Conservation (phyloP, 2,329 filamentous ascomycete genomes). For the Pseudonectria foliicola region DNA sequence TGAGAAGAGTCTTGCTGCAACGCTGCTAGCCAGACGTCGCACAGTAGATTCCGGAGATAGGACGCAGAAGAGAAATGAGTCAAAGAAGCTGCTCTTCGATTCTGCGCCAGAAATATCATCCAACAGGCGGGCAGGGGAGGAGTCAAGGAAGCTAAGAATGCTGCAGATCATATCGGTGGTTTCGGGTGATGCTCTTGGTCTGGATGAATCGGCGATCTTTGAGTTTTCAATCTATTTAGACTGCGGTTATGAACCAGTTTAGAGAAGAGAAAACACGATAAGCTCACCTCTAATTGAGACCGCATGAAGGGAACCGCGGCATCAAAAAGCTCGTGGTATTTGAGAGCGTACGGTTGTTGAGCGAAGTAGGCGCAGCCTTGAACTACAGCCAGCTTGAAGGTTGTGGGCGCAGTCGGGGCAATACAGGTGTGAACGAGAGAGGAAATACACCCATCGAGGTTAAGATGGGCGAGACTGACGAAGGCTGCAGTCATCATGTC, state of each 20-base stretch:
- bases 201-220: constrained; percentile 6
- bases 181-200: constrained; percentile 6
- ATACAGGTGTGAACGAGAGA: constrained; percentile 51
- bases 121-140: constrained; percentile 34
- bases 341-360: constrained; percentile 38
- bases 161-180: constrained; percentile 24
- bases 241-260: too few relatives aligned
- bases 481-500: constrained; percentile 61
- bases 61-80: constrained; percentile 47
- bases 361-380: constrained; percentile 59
- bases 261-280: not conserved
- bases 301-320: constrained; percentile 51
- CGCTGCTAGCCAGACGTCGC: constrained; percentile 38
- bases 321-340: constrained; percentile 49
- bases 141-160: constrained; percentile 51
- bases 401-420: constrained; percentile 46
- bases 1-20: constrained; percentile 42
- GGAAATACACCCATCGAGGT: constrained; percentile 51
- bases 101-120: constrained; percentile 23
- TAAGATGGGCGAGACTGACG: constrained; percentile 56
- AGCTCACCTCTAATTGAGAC: constrained; percentile 46
- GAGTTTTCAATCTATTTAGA: constrained; percentile 10
- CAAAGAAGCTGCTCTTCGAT: constrained; percentile 31
- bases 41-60: constrained; percentile 45
- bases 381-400: constrained; percentile 56